These are phyloP conservation scores for Nicotiana noctiflora DNA, from an alignment of 257 asterid species.

Conservation along the genomic window DNA sequence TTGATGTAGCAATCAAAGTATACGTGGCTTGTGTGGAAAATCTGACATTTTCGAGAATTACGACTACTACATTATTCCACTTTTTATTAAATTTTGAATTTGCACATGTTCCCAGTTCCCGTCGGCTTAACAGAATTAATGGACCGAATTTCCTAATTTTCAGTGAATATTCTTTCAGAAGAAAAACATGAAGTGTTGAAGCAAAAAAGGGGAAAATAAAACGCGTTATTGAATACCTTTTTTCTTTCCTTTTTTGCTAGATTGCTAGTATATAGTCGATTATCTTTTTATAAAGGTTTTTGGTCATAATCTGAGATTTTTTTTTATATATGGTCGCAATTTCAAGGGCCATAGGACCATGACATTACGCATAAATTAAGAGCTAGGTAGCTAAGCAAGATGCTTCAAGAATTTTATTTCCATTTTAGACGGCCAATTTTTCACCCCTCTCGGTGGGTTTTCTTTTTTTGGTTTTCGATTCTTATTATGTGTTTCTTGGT, in stretches of 20 bases:
- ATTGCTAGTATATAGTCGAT: conserved; percentile 16
- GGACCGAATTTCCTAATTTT: too few relatives aligned
- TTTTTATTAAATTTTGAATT: neutral
- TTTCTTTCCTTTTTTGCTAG: conserved; percentile 3
- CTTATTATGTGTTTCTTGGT: neutral
- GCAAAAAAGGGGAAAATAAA: neutral
- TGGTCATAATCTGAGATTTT: conserved; percentile 8
- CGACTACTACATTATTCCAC: too few relatives aligned
- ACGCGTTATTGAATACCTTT: conserved; percentile 14
- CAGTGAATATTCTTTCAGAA: neutral
- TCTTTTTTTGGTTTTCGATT: neutral
- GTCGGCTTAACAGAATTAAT: neutral
- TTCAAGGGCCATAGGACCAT: conserved; percentile 16
- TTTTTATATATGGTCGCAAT: neutral
- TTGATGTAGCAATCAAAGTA: neutral
- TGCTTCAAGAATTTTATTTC: conserved; percentile 20
- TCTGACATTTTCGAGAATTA: neutral
- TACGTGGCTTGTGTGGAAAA: neutral
- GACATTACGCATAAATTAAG: neutral
- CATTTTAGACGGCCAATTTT: neutral
- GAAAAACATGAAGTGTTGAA: neutral
- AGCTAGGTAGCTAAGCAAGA: neutral
- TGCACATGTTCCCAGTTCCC: neutral
- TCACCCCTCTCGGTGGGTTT: neutral
- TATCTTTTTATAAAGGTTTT: conserved; percentile 16